phyloP scores from a whole-genome alignment of 768 basidiomycete species.

The Tubosaeta sp. region DNA sequence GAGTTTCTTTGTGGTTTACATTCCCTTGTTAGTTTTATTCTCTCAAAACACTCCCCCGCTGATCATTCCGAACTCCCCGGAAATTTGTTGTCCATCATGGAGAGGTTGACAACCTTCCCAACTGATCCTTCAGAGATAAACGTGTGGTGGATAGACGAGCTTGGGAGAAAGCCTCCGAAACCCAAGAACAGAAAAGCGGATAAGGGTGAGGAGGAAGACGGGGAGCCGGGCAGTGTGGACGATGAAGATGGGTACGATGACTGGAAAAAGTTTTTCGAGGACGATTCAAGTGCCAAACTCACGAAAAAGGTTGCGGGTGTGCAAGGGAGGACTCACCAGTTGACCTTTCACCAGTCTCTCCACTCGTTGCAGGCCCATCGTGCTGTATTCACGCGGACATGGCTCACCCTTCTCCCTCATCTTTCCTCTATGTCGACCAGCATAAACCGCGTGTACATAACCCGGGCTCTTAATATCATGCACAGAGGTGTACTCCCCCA shows the following conservation, averaged over 20 bases:
- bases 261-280: constrained; percentile 85
- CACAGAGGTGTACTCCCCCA: constrained; percentile 83
- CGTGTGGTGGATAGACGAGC: constrained; percentile 73
- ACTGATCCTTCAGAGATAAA: constrained; percentile 64
- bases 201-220: constrained; percentile 32
- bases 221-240: constrained; percentile 32
- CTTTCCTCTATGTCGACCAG: constrained; percentile 39
- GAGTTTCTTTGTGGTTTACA: neutral
- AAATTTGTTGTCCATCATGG: constrained; percentile 62
- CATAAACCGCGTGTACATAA: constrained; percentile 37
- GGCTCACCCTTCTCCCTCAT: constrained; percentile 67
- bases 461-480: constrained; percentile 69
- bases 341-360: constrained; percentile 74
- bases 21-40: constrained; percentile 16
- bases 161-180: constrained; percentile 54
- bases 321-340: constrained; percentile 49
- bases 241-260: constrained; percentile 47
- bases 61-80: constrained; percentile 38
- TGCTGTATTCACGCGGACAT: constrained; percentile 77
- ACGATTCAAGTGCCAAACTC: constrained; percentile 40
- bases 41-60: constrained; percentile 24
- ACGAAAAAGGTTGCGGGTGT: constrained; percentile 35
- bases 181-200: constrained; percentile 41
- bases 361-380: constrained; percentile 75
- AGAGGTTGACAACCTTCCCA: constrained; percentile 69